These are phyloP conservation scores for Cytidiella melzeri DNA, from an alignment of 768 basidiomycete species.

Conservation along the genomic window DNA sequence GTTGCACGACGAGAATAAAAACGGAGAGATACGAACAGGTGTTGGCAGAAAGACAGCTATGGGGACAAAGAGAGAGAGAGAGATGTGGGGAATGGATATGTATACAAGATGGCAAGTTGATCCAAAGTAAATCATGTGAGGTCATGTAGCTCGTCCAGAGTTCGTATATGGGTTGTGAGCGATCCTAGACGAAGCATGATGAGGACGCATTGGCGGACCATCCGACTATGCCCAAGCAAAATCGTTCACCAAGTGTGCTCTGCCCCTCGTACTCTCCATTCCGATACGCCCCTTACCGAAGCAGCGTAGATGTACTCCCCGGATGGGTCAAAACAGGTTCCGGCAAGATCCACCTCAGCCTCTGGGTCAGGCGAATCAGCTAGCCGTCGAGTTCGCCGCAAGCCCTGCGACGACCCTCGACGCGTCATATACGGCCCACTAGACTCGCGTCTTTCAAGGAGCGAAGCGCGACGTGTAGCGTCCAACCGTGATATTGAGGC, in stretches of 20 bases:
- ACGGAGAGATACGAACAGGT: too few species aligned
- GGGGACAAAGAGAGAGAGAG: neutral
- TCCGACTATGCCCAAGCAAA: slow-evolving; percentile 35
- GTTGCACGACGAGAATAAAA: too few species aligned
- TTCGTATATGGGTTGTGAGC: neutral
- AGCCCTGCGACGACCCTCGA: slow-evolving; percentile 8
- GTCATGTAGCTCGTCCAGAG: too few species aligned
- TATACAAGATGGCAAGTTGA: neutral
- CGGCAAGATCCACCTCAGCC: slow-evolving; percentile 54
- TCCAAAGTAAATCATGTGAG: too few species aligned
- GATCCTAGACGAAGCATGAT: neutral
- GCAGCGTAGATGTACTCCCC: slow-evolving; percentile 68
- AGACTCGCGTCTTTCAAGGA: slow-evolving; percentile 20
- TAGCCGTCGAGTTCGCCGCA: slow-evolving; percentile 11
- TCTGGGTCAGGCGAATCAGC: slow-evolving; percentile 9
- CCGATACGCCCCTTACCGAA: slow-evolving; percentile 57
- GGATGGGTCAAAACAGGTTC: slow-evolving; percentile 66
- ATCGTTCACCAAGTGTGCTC: slow-evolving; percentile 68
- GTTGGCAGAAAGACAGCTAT: neutral
- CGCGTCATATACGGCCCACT: slow-evolving; percentile 16
- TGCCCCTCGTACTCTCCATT: slow-evolving; percentile 69
- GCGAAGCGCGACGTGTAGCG: slow-evolving; percentile 16
- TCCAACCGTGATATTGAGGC: slow-evolving; percentile 12
- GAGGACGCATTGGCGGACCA: neutral
- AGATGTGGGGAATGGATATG: neutral